These are phyloP conservation scores for Entomortierella parvispora DNA, from an alignment of 192 early-diverging fungal genomes.

Conservation along the genomic window DNA sequence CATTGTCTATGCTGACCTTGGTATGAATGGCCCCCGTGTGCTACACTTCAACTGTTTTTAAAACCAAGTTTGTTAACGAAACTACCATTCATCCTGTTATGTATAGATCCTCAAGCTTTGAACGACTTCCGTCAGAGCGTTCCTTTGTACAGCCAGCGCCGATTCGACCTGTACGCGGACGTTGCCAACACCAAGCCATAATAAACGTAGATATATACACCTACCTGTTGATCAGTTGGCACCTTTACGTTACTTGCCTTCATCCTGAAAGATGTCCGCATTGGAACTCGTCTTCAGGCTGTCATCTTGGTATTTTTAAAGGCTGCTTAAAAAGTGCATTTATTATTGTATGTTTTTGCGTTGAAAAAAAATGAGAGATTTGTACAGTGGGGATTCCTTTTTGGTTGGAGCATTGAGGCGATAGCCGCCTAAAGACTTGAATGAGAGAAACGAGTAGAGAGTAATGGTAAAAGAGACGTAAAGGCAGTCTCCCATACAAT, in stretches of 20 bases:
- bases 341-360: background rate
- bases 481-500: too few relatives aligned
- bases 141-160: conserved; percentile 82
- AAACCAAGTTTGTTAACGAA: background rate
- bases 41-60: too few relatives aligned
- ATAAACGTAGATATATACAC: background rate
- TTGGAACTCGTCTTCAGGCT: too few relatives aligned
- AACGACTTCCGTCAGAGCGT: conserved; percentile 74
- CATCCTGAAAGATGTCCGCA: too few relatives aligned
- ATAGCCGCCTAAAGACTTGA: background rate
- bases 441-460: background rate
- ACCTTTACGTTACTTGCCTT: background rate
- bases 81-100: too few relatives aligned
- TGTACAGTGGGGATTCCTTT: background rate
- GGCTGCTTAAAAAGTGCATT: too few relatives aligned
- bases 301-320: too few relatives aligned
- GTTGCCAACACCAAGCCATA: conserved; percentile 58
- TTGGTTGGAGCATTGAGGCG: background rate
- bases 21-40: too few relatives aligned
- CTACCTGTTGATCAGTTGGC: too few relatives aligned
- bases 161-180: conserved; percentile 92
- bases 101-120: conserved; percentile 64
- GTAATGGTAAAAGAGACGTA: background rate
- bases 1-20: conserved; percentile 85
- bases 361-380: conserved; percentile 1